Evolutionary conservation across 163 green algal genomes (phyloP), one percentile per base, ranked within the genome.

Genomic region (Scenedesmus sp.): DNA sequence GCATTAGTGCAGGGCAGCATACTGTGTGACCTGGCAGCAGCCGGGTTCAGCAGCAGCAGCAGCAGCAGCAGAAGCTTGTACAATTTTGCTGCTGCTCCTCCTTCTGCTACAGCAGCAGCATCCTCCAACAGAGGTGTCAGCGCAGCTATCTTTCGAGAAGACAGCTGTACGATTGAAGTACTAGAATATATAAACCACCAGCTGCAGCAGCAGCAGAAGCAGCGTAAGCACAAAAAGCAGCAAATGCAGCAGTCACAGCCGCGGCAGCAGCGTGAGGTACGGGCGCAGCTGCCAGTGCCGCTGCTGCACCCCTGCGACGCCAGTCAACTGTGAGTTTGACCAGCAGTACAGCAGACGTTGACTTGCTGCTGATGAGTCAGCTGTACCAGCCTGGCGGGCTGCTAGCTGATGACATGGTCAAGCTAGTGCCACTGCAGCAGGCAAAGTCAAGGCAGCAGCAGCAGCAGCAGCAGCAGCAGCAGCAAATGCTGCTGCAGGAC

Each of bases 331-430:
- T 40, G 15, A 24, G 53, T 35, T 56, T 61, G 46, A 65, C 76
- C 6, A 37, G 30, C 26, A 87, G 35, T 53, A 49, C 78, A 43
- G 12, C 51, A 24, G 87, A 91, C 70, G 87, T 91, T 46, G 87
- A 91, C 73, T 5, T 86, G 33, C 78, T 91, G 87, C 87, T 91
- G 76, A 51, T 91, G 56, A 91, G 87, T 85, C 87, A 87, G 87
- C 87, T 91, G 24, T 86, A 85, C 24, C 76, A 91, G 40, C 76
- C 87, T 33, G 30, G 33, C 15, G 87, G 87, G 35, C 42, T 91
- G 30, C 51, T 12, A 61, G 13, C 46, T 65, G 33, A 86, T 40
- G 87, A 87, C 51, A 81, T 91, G 80, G 49, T 80, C 51, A 72
- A 73, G n/a, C 30, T 84, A 15, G 44, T n/a, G 46, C 40, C 80